These are phyloP conservation scores for Sporothrix pseudoabietina DNA, from an alignment of 2,329 filamentous ascomycete genomes.

Conservation along the genomic window DNA sequence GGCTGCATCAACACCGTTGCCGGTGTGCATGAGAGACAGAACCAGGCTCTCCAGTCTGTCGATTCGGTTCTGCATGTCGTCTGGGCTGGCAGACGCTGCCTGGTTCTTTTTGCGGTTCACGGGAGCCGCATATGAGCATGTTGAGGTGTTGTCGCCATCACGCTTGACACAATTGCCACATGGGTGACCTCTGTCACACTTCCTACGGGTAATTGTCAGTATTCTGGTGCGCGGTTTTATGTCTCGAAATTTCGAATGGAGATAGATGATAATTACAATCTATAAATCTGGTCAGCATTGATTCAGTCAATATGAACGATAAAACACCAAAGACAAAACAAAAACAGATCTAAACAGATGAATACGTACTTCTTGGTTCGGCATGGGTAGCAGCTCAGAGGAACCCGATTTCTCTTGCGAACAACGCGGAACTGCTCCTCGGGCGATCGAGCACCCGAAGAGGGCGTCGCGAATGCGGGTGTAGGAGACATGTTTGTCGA, in stretches of 20 bases:
- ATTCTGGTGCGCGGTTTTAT: not conserved
- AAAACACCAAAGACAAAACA: not conserved
- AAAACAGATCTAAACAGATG: slow-evolving; percentile 37
- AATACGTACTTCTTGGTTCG: slow-evolving; percentile 75
- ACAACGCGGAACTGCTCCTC: slow-evolving; percentile 86
- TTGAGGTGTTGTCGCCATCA: slow-evolving; percentile 75
- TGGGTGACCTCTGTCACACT: slow-evolving; percentile 89
- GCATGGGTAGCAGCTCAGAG: slow-evolving; percentile 88
- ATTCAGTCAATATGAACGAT: not conserved
- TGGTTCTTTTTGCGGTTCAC: slow-evolving; percentile 72
- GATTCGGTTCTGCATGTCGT: slow-evolving; percentile 99
- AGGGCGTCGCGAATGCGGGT: slow-evolving; percentile 76
- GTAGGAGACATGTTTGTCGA: slow-evolving; percentile 66
- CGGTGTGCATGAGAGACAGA: slow-evolving; percentile 90
- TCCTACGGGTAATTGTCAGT: slow-evolving; percentile 52
- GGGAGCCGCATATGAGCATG: slow-evolving; percentile 82
- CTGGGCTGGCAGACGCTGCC: slow-evolving; percentile 65
- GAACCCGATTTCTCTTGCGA: slow-evolving; percentile 87
- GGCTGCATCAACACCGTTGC: slow-evolving; percentile 53
- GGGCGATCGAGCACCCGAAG: slow-evolving; percentile 74
- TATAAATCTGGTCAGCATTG: slow-evolving; percentile 29
- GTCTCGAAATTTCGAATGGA: not conserved
- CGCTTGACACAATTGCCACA: slow-evolving; percentile 95
- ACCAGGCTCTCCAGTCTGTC: slow-evolving; percentile 92
- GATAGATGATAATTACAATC: slow-evolving; percentile 30